Evolutionary conservation across 163 green algal species (phyloP).

Genomic region (Prototheca wickerhamii): DNA sequence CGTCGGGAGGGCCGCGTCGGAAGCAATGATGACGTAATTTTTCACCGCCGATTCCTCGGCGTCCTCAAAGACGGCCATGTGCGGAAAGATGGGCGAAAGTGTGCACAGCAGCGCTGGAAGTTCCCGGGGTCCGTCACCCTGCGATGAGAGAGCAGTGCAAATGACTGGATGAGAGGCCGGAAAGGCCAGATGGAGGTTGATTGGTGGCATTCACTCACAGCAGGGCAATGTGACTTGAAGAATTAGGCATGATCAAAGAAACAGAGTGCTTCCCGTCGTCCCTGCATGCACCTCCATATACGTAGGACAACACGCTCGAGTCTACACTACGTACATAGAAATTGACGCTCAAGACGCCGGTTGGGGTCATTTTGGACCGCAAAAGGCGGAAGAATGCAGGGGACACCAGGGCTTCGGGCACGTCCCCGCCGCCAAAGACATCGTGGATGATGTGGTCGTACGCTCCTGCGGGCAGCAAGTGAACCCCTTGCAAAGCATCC

Average conservation of each 20-base stretch:
- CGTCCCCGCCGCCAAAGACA: constrained; percentile 17
- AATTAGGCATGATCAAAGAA: too few species aligned
- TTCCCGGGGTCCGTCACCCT: too few species aligned
- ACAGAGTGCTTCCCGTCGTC: too few species aligned
- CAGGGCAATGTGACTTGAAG: too few species aligned
- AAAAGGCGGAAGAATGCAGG: constrained; percentile 10
- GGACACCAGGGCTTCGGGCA: neutral
- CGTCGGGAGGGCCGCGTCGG: neutral
- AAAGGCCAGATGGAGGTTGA: too few species aligned
- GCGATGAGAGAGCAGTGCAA: too few species aligned
- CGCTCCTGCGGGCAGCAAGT: neutral
- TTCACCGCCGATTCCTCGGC: neutral
- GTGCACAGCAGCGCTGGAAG: neutral
- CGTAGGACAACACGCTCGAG: neutral
- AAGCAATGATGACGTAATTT: constrained; percentile 21
- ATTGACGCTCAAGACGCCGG: constrained; percentile 11
- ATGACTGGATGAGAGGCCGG: too few species aligned
- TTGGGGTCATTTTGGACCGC: neutral
- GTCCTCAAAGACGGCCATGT: constrained; percentile 8
- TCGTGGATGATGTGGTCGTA: constrained; percentile 25
- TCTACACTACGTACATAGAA: constrained; percentile 10
- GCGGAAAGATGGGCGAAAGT: neutral
- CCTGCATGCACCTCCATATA: neutral
- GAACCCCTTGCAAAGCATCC: constrained; percentile 3
- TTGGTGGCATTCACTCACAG: too few species aligned